Evolutionary conservation across 176 grass and related monocot genomes (phyloP), one percentile per base, ranked within the genome.

Genomic region (Ensete ventricosum): DNA sequence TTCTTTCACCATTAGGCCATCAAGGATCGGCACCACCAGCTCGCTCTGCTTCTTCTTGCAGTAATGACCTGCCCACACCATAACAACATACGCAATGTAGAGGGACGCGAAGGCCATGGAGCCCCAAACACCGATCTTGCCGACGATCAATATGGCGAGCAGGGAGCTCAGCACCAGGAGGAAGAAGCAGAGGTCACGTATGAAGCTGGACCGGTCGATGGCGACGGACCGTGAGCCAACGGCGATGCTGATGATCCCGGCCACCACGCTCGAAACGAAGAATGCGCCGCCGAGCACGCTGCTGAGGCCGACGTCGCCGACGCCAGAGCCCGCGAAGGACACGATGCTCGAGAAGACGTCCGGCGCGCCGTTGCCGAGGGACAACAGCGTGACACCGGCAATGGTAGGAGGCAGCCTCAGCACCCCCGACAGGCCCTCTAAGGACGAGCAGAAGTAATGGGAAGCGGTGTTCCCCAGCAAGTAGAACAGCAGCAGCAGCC

Each of bases 341-440:
- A 90, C 88, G 34, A 97, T 22, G 67, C 90, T 97, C 17, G 93
- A 90, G 71, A 97, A 91, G 55, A 97, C 83, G 79, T 97, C 90
- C 2, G 90, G 90, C 14, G 93, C 88, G 53, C 89, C 89, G 57
- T 96, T 96, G 0, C 93, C 93, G 14, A 96, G 82, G 0, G 92
- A 85, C 0, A 96, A 89, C 43, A 96, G 85, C 54, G 93, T 96
- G 65, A 83, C 90, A 11, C 93, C 93, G 0, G 88, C 93, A 34
- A 97, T 79, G 19, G 90, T 60, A 1, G 90, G 93, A 6, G 90
- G 88, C 2, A 97, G 82, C 2, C 83, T 82, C 1, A 97, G 85
- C 23, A 71, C 79, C 11, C 54, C 53, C 0, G 90, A 90, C 9
- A 97, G 85, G 8, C 79, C 84, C 77, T 87, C 84, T 0, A 93